These are phyloP conservation scores for Wickerhamomyces strasburgensis DNA, from an alignment of 805 yeast species.

Conservation along the genomic window DNA sequence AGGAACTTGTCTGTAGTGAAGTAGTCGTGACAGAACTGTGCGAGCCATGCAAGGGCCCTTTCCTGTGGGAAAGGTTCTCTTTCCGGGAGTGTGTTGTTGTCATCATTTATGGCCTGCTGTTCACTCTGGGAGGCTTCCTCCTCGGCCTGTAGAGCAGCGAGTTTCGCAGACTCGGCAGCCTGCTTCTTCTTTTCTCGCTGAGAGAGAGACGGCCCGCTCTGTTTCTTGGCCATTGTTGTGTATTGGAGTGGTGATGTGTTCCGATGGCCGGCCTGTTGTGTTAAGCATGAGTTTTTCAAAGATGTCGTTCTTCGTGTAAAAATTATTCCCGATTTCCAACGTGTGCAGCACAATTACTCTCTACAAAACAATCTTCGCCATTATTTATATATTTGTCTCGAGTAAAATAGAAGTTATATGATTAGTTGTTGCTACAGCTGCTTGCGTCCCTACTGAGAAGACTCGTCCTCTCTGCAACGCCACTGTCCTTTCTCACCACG, in stretches of 20 bases:
- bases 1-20: constrained; percentile 22
- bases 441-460: constrained; percentile 18
- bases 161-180: constrained; percentile 4
- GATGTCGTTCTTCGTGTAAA: too few relatives aligned
- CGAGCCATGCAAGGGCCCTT: constrained; percentile 15
- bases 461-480: constrained; percentile 21
- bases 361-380: too few relatives aligned
- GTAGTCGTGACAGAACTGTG: constrained; percentile 14
- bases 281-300: too few relatives aligned
- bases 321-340: too few relatives aligned
- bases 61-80: constrained; percentile 20
- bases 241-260: too few relatives aligned
- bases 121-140: constrained; percentile 5
- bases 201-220: constrained; percentile 15
- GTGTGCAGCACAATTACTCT: too few relatives aligned
- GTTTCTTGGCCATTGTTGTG: too few relatives aligned
- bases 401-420: constrained; percentile 13
- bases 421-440: neutral
- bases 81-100: too few relatives aligned
- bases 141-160: constrained; percentile 5
- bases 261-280: too few relatives aligned
- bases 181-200: constrained; percentile 20
- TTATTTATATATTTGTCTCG: too few relatives aligned
- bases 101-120: constrained; percentile 1
- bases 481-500: constrained; percentile 6